phyloP scores from a whole-genome alignment of 768 basidiomycete genomes.

The Tremella fuciformis region DNA sequence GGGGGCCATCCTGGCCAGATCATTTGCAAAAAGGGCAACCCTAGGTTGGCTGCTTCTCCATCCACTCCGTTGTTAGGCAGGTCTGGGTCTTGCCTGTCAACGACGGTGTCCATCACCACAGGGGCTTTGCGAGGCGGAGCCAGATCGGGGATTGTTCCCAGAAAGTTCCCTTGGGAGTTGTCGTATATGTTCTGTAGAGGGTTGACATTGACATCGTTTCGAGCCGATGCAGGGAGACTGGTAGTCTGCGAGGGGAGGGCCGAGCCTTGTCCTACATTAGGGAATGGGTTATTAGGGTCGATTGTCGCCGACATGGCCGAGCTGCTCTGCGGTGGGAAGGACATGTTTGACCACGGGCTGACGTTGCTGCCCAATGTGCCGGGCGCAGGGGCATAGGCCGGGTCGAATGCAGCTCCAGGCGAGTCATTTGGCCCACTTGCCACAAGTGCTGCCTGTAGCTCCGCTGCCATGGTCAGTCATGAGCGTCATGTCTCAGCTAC shows the following conservation, averaged over 20 bases:
- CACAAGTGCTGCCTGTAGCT: neutral
- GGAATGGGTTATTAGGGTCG: neutral
- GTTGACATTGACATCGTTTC: too few relatives aligned
- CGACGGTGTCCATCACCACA: conserved; percentile 16
- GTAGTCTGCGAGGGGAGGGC: neutral
- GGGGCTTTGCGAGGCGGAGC: neutral
- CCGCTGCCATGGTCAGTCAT: conserved; percentile 6
- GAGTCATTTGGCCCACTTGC: too few relatives aligned
- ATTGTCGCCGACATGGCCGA: neutral
- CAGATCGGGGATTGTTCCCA: neutral
- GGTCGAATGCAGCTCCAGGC: too few relatives aligned
- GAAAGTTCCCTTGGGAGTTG: conserved; percentile 1
- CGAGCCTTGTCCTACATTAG: neutral
- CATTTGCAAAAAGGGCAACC: conserved; percentile 26
- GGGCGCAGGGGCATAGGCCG: neutral
- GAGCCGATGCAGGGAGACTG: neutral
- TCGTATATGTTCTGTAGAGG: neutral
- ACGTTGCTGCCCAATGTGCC: neutral
- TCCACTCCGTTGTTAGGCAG: too few relatives aligned
- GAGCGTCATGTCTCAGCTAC: too few relatives aligned
- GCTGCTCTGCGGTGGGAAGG: neutral
- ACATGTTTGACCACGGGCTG: neutral
- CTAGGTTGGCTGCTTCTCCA: conserved; percentile 22
- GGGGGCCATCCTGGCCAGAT: conserved; percentile 37
- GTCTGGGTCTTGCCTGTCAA: too few relatives aligned